Conservation (phyloP, 192 early-diverging fungal species). For the Coemansia sp. region DNA sequence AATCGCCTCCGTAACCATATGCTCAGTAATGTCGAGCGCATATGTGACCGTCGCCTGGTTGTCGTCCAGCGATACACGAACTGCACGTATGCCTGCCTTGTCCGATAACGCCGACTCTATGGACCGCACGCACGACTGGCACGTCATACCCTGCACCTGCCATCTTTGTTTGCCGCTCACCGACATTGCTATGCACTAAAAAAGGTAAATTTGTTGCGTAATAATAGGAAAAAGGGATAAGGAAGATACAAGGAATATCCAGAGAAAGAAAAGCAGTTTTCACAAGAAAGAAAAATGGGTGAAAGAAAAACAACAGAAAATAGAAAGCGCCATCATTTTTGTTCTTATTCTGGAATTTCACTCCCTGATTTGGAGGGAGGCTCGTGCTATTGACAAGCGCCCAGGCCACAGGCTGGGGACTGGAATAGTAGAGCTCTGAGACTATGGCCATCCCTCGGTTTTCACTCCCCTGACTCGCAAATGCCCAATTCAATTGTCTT, state of each 20-base stretch:
- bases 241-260: background rate
- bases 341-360: no score
- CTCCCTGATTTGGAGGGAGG: no score
- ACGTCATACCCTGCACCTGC: slow-evolving; percentile 74
- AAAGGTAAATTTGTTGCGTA: background rate
- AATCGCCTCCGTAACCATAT: slow-evolving; percentile 52
- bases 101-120: slow-evolving; percentile 61
- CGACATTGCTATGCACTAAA: slow-evolving; percentile 6
- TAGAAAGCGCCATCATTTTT: no score
- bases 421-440: no score
- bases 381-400: no score
- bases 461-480: no score
- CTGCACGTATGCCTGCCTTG: slow-evolving; percentile 57
- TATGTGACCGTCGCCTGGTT: slow-evolving; percentile 57
- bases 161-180: slow-evolving; percentile 14
- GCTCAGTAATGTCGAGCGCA: background rate
- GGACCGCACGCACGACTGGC: slow-evolving; percentile 80
- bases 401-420: no score
- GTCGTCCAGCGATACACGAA: slow-evolving; percentile 60
- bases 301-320: slow-evolving; percentile 3
- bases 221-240: no score
- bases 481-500: no score
- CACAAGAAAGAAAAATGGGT: background rate
- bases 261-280: slow-evolving; percentile 6
- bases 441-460: no score